Conservation (phyloP, 768 basidiomycete species). For the Termitomyces sp. region DNA sequence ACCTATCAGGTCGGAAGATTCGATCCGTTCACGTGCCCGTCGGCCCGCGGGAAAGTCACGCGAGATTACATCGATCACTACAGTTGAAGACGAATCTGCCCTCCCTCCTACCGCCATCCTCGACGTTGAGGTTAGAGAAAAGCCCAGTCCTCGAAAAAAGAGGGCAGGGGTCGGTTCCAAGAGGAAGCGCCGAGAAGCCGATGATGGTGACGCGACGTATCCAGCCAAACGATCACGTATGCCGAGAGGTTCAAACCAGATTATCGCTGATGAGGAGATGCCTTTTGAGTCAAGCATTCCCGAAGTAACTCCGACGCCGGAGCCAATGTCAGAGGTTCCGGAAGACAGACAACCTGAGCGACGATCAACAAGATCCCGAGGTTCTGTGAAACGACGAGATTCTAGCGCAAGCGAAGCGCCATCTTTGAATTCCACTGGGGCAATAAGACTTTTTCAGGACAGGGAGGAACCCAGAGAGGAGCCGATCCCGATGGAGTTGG, state of each 20-base stretch:
- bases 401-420: constrained; percentile 54
- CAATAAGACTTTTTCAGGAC: constrained; percentile 6
- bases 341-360: constrained; percentile 37
- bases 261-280: constrained; percentile 37
- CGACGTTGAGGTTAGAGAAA: constrained; percentile 37
- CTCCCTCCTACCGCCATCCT: constrained; percentile 28
- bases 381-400: constrained; percentile 35
- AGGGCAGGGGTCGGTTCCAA: constrained; percentile 43
- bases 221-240: constrained; percentile 65
- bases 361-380: constrained; percentile 46
- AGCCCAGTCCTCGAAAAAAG: constrained; percentile 51
- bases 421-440: constrained; percentile 22
- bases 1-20: constrained; percentile 42
- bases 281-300: constrained; percentile 25
- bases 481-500: constrained; percentile 5
- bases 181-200: constrained; percentile 55
- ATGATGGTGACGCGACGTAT: constrained; percentile 65
- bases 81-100: constrained; percentile 35
- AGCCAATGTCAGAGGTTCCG: constrained; percentile 28
- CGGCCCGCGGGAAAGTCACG: constrained; percentile 46
- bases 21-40: constrained; percentile 34
- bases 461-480: constrained; percentile 1
- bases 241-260: constrained; percentile 38
- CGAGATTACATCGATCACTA: too few species aligned
- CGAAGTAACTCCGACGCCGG: constrained; percentile 21